Evolutionary conservation across 495 filamentous ascomycete genomes (phyloP), one percentile per base, ranked within the genome.

Genomic region (Xeromyces bisporus): DNA sequence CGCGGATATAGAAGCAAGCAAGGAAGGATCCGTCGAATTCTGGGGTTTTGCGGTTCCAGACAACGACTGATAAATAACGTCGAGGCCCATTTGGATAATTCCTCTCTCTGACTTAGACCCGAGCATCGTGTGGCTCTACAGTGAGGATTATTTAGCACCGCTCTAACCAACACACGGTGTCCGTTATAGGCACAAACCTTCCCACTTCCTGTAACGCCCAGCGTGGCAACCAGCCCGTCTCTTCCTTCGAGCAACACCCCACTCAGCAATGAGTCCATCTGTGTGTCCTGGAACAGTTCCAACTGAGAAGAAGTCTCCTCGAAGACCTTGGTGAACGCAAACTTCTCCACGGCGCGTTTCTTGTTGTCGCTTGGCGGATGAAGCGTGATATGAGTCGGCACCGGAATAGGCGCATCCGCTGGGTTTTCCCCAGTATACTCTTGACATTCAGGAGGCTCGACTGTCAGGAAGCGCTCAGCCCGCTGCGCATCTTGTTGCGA

Each of bases 81-180:
- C 86, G 14, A 96, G 74, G 5, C 82, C 69, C 47, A 97, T 75
- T 47, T 97, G 89, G 2, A 80, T 93, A 30, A 97, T 57, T 36
- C 89, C 89, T 30, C 84, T 76, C 50, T 93, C 78, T 9, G 69
- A 69, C 39, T 75, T 77, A 11, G 80, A 86, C 31, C 89, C 89
- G 7, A 97, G 69, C 41, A 96, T 93, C n/a, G 89, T 97, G 48
- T 97, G 84, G 40, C 80, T 86, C 87, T 96, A 42, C n/a, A 15
- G 31, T n/a, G 16, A 3, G 36, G 52, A 31, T 36, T 24, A 28
- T 39, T 45, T 27, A 50, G 43, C 32, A 14, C 34, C 11, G 13
- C 28, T 31, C 26, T 33, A 18, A 13, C 6, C 20, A 23, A 21
- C 20, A 32, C 28, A 18, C 24, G 26, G 8, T 14, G 21, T 15